phyloP scores from a whole-genome alignment of 129 eudicot species.

The Silybum marianum region DNA sequence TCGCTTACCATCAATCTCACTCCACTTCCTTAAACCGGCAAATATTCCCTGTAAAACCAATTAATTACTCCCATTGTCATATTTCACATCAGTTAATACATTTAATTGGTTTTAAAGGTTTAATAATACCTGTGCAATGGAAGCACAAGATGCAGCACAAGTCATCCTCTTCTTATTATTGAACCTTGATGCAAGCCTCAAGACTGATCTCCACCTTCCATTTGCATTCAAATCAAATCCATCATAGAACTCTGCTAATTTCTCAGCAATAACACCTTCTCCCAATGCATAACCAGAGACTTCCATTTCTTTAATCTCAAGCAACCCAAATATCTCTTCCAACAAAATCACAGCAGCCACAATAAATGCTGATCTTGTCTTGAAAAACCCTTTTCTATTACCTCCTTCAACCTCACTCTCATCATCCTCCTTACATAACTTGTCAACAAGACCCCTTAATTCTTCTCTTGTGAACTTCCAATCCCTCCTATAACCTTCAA shows the following conservation, averaged over 20 bases:
- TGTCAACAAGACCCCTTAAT: slow-evolving; percentile 54
- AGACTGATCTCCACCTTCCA: slow-evolving; percentile 74
- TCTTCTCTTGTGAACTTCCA: slow-evolving; percentile 74
- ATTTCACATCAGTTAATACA: neutral
- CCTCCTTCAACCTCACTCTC: slow-evolving; percentile 31
- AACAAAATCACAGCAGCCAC: slow-evolving; percentile 73
- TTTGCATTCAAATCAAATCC: slow-evolving; percentile 67
- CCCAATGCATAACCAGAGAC: slow-evolving; percentile 86
- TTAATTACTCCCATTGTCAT: slow-evolving; percentile 2
- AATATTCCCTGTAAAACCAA: slow-evolving; percentile 63
- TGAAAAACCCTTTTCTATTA: slow-evolving; percentile 56
- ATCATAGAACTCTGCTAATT: slow-evolving; percentile 43
- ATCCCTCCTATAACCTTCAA: slow-evolving; percentile 55
- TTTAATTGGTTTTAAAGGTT: neutral
- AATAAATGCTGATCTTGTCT: slow-evolving; percentile 62
- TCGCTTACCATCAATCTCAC: slow-evolving; percentile 32
- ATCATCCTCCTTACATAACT: slow-evolving; percentile 39
- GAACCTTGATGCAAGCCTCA: slow-evolving; percentile 72
- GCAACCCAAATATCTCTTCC: slow-evolving; percentile 66
- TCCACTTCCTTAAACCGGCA: slow-evolving; percentile 63
- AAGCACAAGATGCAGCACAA: slow-evolving; percentile 54
- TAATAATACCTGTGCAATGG: slow-evolving; percentile 56
- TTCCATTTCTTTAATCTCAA: slow-evolving; percentile 69
- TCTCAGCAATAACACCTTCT: slow-evolving; percentile 88
- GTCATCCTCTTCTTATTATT: slow-evolving; percentile 80